Conservation (phyloP, 441 rosid species). For the Dalechampia spathulata region DNA sequence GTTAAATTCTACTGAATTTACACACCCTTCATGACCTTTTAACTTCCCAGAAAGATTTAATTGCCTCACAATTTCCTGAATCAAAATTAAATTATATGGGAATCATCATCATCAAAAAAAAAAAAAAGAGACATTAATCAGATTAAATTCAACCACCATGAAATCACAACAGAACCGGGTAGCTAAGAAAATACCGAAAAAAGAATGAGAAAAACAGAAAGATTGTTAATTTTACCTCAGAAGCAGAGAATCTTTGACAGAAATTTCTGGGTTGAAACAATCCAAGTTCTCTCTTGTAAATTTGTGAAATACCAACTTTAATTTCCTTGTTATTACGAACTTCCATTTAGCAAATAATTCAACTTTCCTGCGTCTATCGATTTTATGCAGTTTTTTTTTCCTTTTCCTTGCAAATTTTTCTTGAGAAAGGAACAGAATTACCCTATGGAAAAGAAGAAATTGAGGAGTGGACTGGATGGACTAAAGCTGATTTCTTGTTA, state of each 20-base stretch:
- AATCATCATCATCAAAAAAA: background rate
- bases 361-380: background rate
- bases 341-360: slow-evolving; percentile 13
- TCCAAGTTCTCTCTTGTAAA: slow-evolving; percentile 32
- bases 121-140: background rate
- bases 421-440: too few species aligned
- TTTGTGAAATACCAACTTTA: slow-evolving; percentile 21
- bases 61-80: slow-evolving; percentile 39
- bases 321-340: slow-evolving; percentile 11
- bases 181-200: background rate
- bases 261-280: slow-evolving; percentile 21
- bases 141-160: too few species aligned
- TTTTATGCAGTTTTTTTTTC: background rate
- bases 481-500: too few species aligned
- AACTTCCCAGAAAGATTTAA: slow-evolving; percentile 43
- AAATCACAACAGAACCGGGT: too few species aligned
- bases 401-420: background rate
- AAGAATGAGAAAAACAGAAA: background rate
- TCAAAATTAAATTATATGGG: slow-evolving; percentile 5
- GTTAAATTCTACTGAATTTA: slow-evolving; percentile 51
- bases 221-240: slow-evolving; percentile 24
- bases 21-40: slow-evolving; percentile 61
- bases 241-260: slow-evolving; percentile 33
- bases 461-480: too few species aligned
- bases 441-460: too few species aligned